Evolutionary conservation across 306 rosid genomes (phyloP).

Genomic region (Mimosa pudica): DNA sequence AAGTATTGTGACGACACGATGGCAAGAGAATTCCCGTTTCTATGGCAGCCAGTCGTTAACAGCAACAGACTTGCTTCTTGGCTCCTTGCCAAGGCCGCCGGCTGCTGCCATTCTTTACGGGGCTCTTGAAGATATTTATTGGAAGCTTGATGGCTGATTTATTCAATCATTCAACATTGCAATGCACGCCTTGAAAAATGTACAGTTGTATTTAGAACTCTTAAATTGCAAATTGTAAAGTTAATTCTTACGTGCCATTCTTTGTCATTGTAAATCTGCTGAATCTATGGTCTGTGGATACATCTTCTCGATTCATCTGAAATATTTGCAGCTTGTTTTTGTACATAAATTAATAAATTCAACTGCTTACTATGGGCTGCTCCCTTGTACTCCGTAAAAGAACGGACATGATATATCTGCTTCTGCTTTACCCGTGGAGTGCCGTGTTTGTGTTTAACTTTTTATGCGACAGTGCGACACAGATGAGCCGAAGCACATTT

Average conservation of each 20-base stretch:
- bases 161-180: slow-evolving; percentile 29
- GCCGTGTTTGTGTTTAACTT: background rate
- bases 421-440: background rate
- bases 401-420: background rate
- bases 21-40: slow-evolving; percentile 69
- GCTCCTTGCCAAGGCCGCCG: slow-evolving; percentile 89
- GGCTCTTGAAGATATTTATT: slow-evolving; percentile 72
- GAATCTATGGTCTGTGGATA: slow-evolving; percentile 32
- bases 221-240: slow-evolving; percentile 35
- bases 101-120: slow-evolving; percentile 83
- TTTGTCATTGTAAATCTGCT: slow-evolving; percentile 35
- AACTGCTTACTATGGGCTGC: background rate
- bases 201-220: slow-evolving; percentile 43
- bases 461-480: background rate
- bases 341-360: slow-evolving; percentile 3
- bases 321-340: background rate
- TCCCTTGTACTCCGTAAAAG: background rate
- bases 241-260: slow-evolving; percentile 43
- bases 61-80: slow-evolving; percentile 77
- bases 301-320: background rate
- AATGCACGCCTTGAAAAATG: slow-evolving; percentile 28
- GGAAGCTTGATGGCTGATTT: slow-evolving; percentile 49
- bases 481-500: background rate
- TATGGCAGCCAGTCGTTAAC: slow-evolving; percentile 80
- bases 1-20: slow-evolving; percentile 71